Evolutionary conservation across 805 yeast genomes (phyloP).

Genomic region (Ogataea paradorogensis): DNA sequence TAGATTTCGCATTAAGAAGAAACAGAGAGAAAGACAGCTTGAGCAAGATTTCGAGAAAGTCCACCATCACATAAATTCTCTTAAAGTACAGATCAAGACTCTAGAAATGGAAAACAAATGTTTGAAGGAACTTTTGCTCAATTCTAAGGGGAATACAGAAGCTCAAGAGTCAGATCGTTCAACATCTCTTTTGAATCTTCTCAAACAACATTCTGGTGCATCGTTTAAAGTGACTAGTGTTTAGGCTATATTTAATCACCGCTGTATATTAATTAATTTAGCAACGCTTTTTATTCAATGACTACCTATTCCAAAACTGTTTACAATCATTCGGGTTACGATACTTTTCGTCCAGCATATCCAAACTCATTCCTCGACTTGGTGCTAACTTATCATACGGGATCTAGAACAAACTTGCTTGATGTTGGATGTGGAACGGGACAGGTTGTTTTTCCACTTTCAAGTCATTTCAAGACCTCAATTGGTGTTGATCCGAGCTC

Average conservation of each 20-base stretch:
- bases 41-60: slow-evolving; percentile 44
- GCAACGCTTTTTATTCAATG: slow-evolving; percentile 37
- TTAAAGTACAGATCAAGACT: slow-evolving; percentile 47
- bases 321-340: slow-evolving; percentile 51
- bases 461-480: slow-evolving; percentile 43
- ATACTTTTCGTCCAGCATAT: slow-evolving; percentile 60
- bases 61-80: slow-evolving; percentile 42
- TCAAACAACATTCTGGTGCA: slow-evolving; percentile 23
- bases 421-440: slow-evolving; percentile 86
- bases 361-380: slow-evolving; percentile 45
- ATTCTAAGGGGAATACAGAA: not conserved
- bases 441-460: slow-evolving; percentile 57
- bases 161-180: slow-evolving; percentile 21
- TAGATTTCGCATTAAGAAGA: slow-evolving; percentile 60
- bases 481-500: slow-evolving; percentile 63
- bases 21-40: slow-evolving; percentile 57
- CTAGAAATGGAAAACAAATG: slow-evolving; percentile 63
- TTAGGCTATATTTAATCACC: slow-evolving; percentile 1
- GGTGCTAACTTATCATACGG: slow-evolving; percentile 36
- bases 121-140: slow-evolving; percentile 43
- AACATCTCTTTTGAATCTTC: slow-evolving; percentile 19
- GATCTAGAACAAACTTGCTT: slow-evolving; percentile 36
- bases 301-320: slow-evolving; percentile 50
- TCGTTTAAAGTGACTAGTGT: slow-evolving; percentile 25
- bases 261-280: too few species aligned